phyloP scores from a whole-genome alignment of 2,329 filamentous ascomycete genomes.

The Diaporthe citri region DNA sequence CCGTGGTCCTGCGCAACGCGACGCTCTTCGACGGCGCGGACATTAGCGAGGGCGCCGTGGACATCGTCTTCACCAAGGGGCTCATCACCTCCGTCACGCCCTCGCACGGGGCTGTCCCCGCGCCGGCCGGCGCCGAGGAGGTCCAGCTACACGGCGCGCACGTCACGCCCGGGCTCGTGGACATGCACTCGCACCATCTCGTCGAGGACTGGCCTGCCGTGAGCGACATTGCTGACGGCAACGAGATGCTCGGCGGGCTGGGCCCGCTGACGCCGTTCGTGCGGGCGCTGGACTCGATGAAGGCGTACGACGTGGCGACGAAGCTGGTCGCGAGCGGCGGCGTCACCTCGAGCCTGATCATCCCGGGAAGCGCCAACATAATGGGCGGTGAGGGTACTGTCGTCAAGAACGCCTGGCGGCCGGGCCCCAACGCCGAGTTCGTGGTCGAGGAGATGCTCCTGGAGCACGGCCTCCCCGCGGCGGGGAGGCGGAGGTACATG shows the following conservation, averaged over 20 bases:
- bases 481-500: constrained; percentile 54
- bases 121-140: constrained; percentile 40
- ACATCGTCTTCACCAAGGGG: constrained; percentile 55
- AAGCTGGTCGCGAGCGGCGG: constrained; percentile 57
- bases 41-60: constrained; percentile 49
- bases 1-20: constrained; percentile 54
- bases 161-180: constrained; percentile 59
- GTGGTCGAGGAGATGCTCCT: constrained; percentile 57
- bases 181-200: constrained; percentile 60
- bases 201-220: constrained; percentile 50
- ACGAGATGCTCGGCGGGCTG: constrained; percentile 51
- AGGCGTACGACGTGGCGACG: constrained; percentile 55
- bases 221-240: constrained; percentile 50
- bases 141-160: constrained; percentile 52
- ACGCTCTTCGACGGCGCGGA: constrained; percentile 58
- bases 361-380: constrained; percentile 58
- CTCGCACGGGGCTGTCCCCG: constrained; percentile 36
- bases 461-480: constrained; percentile 52
- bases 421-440: constrained; percentile 52
- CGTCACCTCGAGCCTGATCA: constrained; percentile 59
- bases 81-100: constrained; percentile 50
- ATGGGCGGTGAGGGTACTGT: constrained; percentile 59
- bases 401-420: constrained; percentile 55
- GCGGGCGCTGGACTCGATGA: constrained; percentile 55
- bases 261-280: constrained; percentile 54